Percentiles rank a stretch among this genome's conserved stretches.
Evolutionary conservation across 345 rosid genomes (phyloP).

Genomic region (Kernera saxatilis): DNA sequence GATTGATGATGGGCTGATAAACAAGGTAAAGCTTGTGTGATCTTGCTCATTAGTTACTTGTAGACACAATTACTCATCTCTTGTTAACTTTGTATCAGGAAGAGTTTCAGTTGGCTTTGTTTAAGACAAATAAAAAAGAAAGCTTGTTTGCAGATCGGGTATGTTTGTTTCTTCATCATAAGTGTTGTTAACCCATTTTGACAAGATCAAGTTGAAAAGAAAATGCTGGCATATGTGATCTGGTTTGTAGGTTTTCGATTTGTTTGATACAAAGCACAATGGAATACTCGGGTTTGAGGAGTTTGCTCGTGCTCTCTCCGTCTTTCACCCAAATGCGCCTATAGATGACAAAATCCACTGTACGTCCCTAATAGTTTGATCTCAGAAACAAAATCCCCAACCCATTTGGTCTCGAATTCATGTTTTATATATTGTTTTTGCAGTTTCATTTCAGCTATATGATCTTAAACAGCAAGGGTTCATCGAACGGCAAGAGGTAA

Average conservation of each 20-base stretch:
- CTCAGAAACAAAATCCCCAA: not conserved
- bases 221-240: not conserved
- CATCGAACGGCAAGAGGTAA: slow-evolving; percentile 96
- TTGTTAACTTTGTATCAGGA: slow-evolving; percentile 46
- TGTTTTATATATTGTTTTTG: not conserved
- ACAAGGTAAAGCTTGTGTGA: slow-evolving; percentile 53
- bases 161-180: not conserved
- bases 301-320: slow-evolving; percentile 98
- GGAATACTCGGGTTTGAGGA: slow-evolving; percentile 97
- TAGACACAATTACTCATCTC: not conserved
- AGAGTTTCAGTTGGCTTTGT: slow-evolving; percentile 94
- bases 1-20: slow-evolving; percentile 92
- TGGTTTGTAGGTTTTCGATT: slow-evolving; percentile 77
- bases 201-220: not conserved
- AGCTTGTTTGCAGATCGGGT: slow-evolving; percentile 99
- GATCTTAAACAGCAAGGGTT: slow-evolving; percentile 99
- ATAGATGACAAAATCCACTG: slow-evolving; percentile 92
- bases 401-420: not conserved
- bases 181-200: not conserved
- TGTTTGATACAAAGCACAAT: slow-evolving; percentile 95
- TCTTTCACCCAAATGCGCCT: slow-evolving; percentile 95
- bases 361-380: slow-evolving; percentile 26
- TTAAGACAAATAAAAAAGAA: slow-evolving; percentile 96
- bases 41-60: not conserved
- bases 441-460: slow-evolving; percentile 95